Conservation (phyloP, 805 yeast species). For the Candida piceae region DNA sequence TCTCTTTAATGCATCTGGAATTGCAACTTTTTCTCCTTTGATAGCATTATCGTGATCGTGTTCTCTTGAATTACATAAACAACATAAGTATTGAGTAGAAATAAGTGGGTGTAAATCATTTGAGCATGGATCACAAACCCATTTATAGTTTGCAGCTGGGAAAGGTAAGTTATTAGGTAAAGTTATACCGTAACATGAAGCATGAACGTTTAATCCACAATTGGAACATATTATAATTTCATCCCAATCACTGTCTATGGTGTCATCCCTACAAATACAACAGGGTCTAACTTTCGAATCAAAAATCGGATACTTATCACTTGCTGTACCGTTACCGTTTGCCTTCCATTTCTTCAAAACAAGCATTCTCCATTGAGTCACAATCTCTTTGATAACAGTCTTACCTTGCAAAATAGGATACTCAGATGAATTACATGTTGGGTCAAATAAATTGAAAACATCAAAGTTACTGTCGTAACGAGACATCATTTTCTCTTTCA, state of each 20-base stretch:
- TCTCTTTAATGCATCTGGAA: conserved; percentile 67
- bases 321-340: no score
- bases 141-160: conserved; percentile 34
- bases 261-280: conserved; percentile 47
- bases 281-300: conserved; percentile 37
- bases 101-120: conserved; percentile 60
- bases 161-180: conserved; percentile 7
- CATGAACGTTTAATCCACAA: conserved; percentile 71
- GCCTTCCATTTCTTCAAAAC: conserved; percentile 11
- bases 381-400: conserved; percentile 18
- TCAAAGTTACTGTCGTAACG: conserved; percentile 24
- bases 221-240: conserved; percentile 50
- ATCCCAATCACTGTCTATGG: conserved; percentile 12
- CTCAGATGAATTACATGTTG: conserved; percentile 3
- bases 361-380: conserved; percentile 16
- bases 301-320: conserved; percentile 17
- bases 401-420: conserved; percentile 19
- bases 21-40: conserved; percentile 34
- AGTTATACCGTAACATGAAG: conserved; percentile 58
- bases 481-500: conserved; percentile 8
- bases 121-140: conserved; percentile 80
- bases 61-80: conserved; percentile 57
- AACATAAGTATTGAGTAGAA: conserved; percentile 56
- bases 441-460: conserved; percentile 19
- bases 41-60: conserved; percentile 41